phyloP scores from a whole-genome alignment of 805 yeast genomes.

The Candida boidinii region DNA sequence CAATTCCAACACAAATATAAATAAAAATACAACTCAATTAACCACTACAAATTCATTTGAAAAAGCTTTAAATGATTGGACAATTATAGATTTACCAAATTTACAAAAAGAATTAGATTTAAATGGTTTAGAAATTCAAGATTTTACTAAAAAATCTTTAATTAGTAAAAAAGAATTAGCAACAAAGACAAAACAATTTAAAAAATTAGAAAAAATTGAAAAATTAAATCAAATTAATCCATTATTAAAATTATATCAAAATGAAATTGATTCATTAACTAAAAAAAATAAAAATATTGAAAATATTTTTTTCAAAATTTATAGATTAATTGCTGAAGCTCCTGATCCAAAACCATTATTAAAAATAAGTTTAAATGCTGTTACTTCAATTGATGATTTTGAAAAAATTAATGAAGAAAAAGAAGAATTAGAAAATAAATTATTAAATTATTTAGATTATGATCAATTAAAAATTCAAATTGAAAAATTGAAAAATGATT shows the following conservation, averaged over 20 bases:
- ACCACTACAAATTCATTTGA: slow-evolving; percentile 23
- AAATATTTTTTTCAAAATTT: slow-evolving; percentile 61
- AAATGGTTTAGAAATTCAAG: slow-evolving; percentile 65
- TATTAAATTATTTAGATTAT: slow-evolving; percentile 67
- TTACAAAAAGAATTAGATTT: slow-evolving; percentile 69
- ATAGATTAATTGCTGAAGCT: slow-evolving; percentile 73
- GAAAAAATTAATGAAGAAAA: slow-evolving; percentile 44
- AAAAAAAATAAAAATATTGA: slow-evolving; percentile 72
- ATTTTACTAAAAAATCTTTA: slow-evolving; percentile 59
- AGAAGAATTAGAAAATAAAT: slow-evolving; percentile 42
- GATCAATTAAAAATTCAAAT: slow-evolving; percentile 62
- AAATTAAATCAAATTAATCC: slow-evolving; percentile 58
- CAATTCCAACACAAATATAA: too few species aligned
- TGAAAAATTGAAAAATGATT: slow-evolving; percentile 48
- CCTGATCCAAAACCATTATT: slow-evolving; percentile 88
- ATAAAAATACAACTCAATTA: too few species aligned
- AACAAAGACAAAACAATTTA: slow-evolving; percentile 75
- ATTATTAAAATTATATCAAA: slow-evolving; percentile 73
- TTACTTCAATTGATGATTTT: slow-evolving; percentile 39
- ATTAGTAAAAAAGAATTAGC: slow-evolving; percentile 72
- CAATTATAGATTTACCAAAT: slow-evolving; percentile 58
- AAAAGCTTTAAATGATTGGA: slow-evolving; percentile 67
- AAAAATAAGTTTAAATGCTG: slow-evolving; percentile 59
- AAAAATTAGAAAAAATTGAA: slow-evolving; percentile 57
- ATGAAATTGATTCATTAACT: slow-evolving; percentile 78